Conservation (phyloP, 1,139 yeast genomes). For the Debaryomycetaceae sp. region DNA sequence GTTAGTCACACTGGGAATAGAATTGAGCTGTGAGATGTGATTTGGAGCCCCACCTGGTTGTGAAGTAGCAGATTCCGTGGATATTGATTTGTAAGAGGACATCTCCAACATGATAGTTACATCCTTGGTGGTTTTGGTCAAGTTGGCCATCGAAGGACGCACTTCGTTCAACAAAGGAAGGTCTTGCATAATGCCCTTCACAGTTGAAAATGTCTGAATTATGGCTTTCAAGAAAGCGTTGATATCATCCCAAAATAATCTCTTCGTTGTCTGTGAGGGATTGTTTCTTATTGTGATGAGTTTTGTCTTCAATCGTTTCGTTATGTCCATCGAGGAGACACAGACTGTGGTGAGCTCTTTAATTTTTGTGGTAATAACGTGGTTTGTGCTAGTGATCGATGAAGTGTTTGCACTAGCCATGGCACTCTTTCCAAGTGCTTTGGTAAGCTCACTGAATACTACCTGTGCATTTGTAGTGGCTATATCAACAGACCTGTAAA, state of each 20-base stretch:
- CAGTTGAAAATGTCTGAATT: slow-evolving; percentile 76
- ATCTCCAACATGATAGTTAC: slow-evolving; percentile 76
- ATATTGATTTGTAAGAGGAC: slow-evolving; percentile 39
- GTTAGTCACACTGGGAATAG: slow-evolving; percentile 33
- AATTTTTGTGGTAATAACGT: slow-evolving; percentile 56
- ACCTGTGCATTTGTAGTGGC: slow-evolving; percentile 78
- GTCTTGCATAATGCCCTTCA: slow-evolving; percentile 78
- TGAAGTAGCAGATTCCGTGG: slow-evolving; percentile 17
- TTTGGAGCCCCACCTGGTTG: slow-evolving; percentile 5
- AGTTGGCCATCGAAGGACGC: slow-evolving; percentile 71
- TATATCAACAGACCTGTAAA: slow-evolving; percentile 67
- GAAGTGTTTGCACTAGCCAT: slow-evolving; percentile 35
- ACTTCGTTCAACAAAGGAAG: slow-evolving; percentile 77
- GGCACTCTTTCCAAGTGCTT: slow-evolving; percentile 73
- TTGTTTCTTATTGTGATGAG: slow-evolving; percentile 50
- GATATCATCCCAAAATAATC: slow-evolving; percentile 81
- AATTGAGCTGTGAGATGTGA: slow-evolving; percentile 24
- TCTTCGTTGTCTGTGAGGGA: slow-evolving; percentile 55
- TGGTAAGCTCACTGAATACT: slow-evolving; percentile 75
- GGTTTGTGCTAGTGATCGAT: slow-evolving; percentile 16
- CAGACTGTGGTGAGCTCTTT: slow-evolving; percentile 80
- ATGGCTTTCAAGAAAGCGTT: slow-evolving; percentile 80
- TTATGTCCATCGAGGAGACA: slow-evolving; percentile 73
- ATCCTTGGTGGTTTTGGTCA: slow-evolving; percentile 87
- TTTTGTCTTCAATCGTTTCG: slow-evolving; percentile 61